A percentile compares a stretch with the other conserved stretches of the same genome.
These are phyloP conservation scores for Cruciata laevipes DNA, from an alignment of 257 asterid genomes.

Conservation along the genomic window DNA sequence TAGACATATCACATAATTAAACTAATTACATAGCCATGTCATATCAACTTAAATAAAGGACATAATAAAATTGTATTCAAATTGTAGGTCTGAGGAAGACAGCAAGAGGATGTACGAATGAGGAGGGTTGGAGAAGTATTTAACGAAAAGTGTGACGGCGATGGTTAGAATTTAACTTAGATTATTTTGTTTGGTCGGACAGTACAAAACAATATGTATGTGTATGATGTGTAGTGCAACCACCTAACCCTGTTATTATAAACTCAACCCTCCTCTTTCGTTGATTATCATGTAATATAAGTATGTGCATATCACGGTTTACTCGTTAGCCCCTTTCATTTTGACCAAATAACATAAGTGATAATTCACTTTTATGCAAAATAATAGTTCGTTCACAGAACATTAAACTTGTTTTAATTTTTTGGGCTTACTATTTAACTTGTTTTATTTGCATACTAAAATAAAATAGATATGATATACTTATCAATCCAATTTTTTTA, in stretches of 20 bases:
- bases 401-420: too few species aligned
- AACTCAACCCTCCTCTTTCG: constrained; percentile 9
- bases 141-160: background rate
- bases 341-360: too few species aligned
- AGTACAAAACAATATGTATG: constrained; percentile 1
- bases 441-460: too few species aligned
- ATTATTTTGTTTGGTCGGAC: background rate
- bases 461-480: too few species aligned
- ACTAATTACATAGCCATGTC: too few species aligned
- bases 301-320: constrained; percentile 2
- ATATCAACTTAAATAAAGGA: too few species aligned
- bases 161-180: background rate
- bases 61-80: too few species aligned
- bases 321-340: background rate
- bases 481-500: too few species aligned
- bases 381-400: too few species aligned
- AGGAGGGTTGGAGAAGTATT: background rate
- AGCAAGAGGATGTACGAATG: constrained; percentile 5
- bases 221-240: background rate
- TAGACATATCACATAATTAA: too few species aligned
- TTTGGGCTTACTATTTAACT: too few species aligned
- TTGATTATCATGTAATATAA: background rate
- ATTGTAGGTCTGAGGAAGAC: background rate
- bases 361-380: too few species aligned
- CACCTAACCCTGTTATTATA: background rate